Evolutionary conservation across 2,329 filamentous ascomycete genomes (phyloP), one percentile per base, ranked within the genome.

Genomic region (Penicillium griseofulvum): DNA sequence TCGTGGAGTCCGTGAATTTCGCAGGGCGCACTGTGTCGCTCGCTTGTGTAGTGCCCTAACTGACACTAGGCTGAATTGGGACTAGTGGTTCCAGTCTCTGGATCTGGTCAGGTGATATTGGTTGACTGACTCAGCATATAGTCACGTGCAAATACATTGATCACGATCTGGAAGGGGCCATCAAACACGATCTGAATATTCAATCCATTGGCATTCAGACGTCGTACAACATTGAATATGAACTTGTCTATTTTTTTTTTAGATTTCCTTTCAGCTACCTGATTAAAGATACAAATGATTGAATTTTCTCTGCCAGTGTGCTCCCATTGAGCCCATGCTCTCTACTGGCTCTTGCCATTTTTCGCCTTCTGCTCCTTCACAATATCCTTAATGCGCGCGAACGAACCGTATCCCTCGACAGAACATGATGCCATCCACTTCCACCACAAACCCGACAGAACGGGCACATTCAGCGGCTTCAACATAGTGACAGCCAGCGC

Each of bases 331-430:
- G 24, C 17, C 34, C 10, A 45, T 33, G 28, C 17, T 14, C 29
- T 43, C 56, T 59, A 67, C 55, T 63, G 59, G 45, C 54, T 64
- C 61, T 68, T 65, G 54, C 46, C 50, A 17, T 58, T 68, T 66
- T 71, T 73, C 57, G 60, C 67, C 58, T 66, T 64, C 66, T 75
- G 74, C 65, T 68, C 64, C 63, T 65, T 65, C n/a, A 81, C 76
- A 53, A 79, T 58, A 16, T 65, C 60, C 60, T 77, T 73, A 57
- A 81, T 78, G 50, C 82, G 77, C 65, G 68, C 63, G 59, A 78
- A 79, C 5, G 76, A 68, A 24, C 78, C 78, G 42, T 76, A 64
- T 0, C 84, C 84, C 61, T 85, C 83, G 11, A 85, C 69, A 43
- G 83, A 77, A 51, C 72, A 76, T 43, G 76, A 78, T 3, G 68